phyloP scores from a whole-genome alignment of 495 filamentous ascomycete genomes.

The Neurospora discreta region DNA sequence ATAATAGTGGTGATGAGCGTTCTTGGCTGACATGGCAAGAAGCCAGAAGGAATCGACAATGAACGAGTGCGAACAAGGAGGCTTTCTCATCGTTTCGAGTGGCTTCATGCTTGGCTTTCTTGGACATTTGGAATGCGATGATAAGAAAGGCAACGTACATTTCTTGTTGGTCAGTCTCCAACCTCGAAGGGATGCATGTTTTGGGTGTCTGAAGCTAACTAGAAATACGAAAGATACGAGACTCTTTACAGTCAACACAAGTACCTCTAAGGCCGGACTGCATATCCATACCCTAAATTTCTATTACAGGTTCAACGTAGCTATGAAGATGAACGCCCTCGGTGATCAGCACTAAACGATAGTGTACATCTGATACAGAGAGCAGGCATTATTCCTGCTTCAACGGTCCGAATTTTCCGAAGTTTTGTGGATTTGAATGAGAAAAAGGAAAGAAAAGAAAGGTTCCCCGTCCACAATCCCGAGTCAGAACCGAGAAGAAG shows the following conservation, averaged over 20 bases:
- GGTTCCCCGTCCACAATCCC: not conserved
- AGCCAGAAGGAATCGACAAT: not conserved
- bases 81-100: not conserved
- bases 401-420: not conserved
- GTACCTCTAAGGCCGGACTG: no score
- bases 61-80: not conserved
- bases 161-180: not conserved
- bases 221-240: no score
- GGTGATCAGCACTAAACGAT: no score
- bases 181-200: not conserved
- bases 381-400: not conserved
- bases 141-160: not conserved
- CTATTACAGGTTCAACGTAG: no score
- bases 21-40: not conserved
- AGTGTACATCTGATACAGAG: not conserved
- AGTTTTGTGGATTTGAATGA: not conserved
- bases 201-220: no score
- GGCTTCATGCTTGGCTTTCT: not conserved
- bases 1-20: not conserved
- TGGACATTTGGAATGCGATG: not conserved
- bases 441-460: no score
- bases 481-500: not conserved
- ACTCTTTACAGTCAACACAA: no score
- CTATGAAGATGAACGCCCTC: not conserved
- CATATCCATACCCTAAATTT: no score